A percentile compares a stretch with the other conserved stretches of the same genome.
phyloP scores from a whole-genome alignment of 1,284 basidiomycete genomes.

The Moesziomyces parantarcticus region DNA sequence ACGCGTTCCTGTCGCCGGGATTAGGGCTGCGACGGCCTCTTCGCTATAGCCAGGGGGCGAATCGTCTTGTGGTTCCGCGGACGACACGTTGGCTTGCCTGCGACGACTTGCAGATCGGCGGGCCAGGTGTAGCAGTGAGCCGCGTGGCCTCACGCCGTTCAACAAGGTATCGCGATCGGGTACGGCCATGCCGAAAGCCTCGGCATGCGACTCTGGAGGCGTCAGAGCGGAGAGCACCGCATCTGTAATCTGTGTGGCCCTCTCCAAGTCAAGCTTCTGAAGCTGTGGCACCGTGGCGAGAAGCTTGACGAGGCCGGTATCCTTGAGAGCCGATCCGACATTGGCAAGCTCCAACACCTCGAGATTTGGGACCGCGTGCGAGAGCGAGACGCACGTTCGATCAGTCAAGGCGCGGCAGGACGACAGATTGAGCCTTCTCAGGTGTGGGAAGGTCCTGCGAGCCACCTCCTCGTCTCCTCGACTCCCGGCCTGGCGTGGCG shows the following conservation, averaged over 20 bases:
- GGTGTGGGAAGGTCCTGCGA: conserved; percentile 64
- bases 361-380: conserved; percentile 78
- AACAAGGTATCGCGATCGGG: conserved; percentile 26
- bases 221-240: conserved; percentile 77
- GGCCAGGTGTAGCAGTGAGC: conserved; percentile 24
- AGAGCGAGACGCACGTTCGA: conserved; percentile 77
- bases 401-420: conserved; percentile 81
- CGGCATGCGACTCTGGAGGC: conserved; percentile 68
- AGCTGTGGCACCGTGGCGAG: conserved; percentile 79
- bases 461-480: conserved; percentile 27
- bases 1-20: conserved; percentile 72
- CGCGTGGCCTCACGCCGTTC: conserved; percentile 23
- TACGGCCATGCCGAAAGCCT: conserved; percentile 33
- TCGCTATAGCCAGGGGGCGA: conserved; percentile 21
- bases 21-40: conserved; percentile 34
- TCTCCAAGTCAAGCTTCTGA: conserved; percentile 83
- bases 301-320: conserved; percentile 79
- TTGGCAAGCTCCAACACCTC: conserved; percentile 84
- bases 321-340: conserved; percentile 70
- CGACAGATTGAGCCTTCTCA: conserved; percentile 83
- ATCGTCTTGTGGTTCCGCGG: conserved; percentile 10
- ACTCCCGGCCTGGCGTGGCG: conserved; percentile 47
- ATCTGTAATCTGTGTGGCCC: conserved; percentile 81
- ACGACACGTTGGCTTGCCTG: conserved; percentile 21
- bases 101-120: conserved; percentile 39